These are phyloP conservation scores for Zizania latifolia DNA, from an alignment of 176 grass and related monocot genomes.

Conservation along the genomic window DNA sequence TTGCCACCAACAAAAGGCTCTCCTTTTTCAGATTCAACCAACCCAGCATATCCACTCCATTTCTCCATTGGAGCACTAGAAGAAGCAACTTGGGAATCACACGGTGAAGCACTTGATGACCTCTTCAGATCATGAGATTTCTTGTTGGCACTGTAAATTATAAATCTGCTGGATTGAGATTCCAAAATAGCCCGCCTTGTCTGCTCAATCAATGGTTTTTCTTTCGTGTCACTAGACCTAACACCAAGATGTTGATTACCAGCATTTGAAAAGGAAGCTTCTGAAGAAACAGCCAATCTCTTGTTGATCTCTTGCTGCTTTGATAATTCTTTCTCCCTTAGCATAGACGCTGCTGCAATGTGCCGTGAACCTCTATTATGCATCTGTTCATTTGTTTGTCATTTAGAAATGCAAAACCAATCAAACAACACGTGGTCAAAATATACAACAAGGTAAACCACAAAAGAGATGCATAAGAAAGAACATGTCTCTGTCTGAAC, in stretches of 20 bases:
- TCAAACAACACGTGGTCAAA: not conserved
- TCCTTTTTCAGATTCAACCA: constrained; percentile 17
- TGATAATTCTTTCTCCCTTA: constrained; percentile 49
- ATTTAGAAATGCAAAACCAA: constrained; percentile 4
- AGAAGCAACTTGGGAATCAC: not conserved
- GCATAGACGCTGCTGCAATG: constrained; percentile 44
- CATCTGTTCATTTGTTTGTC: constrained; percentile 36
- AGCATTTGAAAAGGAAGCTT: constrained; percentile 27
- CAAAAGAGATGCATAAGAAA: constrained; percentile 21
- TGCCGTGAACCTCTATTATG: constrained; percentile 78
- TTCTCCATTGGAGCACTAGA: constrained; percentile 9
- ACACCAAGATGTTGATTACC: not conserved
- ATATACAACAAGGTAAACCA: not conserved
- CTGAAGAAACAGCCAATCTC: constrained; percentile 51
- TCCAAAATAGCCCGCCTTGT: constrained; percentile 53
- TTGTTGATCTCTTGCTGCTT: constrained; percentile 59
- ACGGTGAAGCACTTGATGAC: not conserved
- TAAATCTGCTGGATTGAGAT: constrained; percentile 45
- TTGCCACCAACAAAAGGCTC: not conserved
- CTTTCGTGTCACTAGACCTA: constrained; percentile 10
- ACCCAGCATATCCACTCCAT: not conserved
- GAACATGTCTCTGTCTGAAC: not conserved
- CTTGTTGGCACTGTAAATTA: constrained; percentile 27
- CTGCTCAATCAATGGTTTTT: constrained; percentile 57
- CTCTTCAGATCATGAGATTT: constrained; percentile 6